These are phyloP conservation scores for Zea luxurians DNA, from an alignment of 176 grass and related monocot genomes.

Conservation along the genomic window DNA sequence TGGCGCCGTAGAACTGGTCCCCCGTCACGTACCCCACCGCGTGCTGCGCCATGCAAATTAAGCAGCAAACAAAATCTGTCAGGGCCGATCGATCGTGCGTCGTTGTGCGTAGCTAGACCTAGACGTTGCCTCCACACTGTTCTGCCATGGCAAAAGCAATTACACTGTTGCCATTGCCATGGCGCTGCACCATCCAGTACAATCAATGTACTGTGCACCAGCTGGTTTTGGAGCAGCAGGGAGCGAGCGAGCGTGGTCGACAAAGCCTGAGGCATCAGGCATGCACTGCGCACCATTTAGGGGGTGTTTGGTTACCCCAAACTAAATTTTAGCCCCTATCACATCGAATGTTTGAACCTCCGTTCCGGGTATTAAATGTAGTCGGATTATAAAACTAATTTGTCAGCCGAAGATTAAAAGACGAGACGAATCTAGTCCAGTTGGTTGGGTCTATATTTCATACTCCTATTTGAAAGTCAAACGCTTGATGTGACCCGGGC, in stretches of 20 bases:
- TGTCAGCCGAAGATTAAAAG: too few species aligned
- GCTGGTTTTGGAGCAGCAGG: background rate
- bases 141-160: background rate
- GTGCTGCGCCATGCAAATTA: slow-evolving; percentile 62
- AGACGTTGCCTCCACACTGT: background rate
- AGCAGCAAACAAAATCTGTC: background rate
- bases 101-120: background rate
- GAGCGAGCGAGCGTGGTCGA: background rate
- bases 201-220: slow-evolving; percentile 41
- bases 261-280: background rate
- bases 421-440: too few species aligned
- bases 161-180: background rate
- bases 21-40: slow-evolving; percentile 88
- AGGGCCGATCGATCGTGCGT: background rate
- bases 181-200: background rate
- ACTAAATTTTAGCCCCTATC: too few species aligned
- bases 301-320: too few species aligned
- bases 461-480: too few species aligned
- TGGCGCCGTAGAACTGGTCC: slow-evolving; percentile 88
- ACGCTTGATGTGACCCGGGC: too few species aligned
- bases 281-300: slow-evolving; percentile 6
- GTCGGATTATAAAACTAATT: too few species aligned
- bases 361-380: too few species aligned
- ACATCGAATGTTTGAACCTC: too few species aligned
- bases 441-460: too few species aligned